Conservation (phyloP, 148 eudicot species). For the Dysphania ambrosioides region DNA sequence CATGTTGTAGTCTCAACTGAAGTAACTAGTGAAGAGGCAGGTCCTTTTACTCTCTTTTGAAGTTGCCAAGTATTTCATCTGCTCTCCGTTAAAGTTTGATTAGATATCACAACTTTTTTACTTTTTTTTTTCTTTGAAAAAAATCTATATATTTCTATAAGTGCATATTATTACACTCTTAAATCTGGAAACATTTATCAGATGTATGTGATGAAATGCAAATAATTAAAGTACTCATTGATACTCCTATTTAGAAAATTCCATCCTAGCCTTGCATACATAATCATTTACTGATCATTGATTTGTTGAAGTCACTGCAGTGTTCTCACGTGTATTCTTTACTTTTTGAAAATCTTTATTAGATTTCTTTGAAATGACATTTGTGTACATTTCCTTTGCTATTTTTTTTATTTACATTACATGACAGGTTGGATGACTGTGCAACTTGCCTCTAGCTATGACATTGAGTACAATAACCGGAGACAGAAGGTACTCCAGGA, state of each 20-base stretch:
- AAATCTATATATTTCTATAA: background rate
- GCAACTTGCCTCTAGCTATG: slow-evolving; percentile 47
- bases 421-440: slow-evolving; percentile 58
- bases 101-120: background rate
- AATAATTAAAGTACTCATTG: background rate
- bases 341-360: background rate
- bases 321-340: slow-evolving; percentile 2
- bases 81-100: background rate
- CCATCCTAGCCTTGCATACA: background rate
- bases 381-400: background rate
- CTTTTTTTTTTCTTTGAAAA: background rate
- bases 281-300: background rate
- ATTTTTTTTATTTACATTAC: slow-evolving; percentile 9
- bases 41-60: background rate
- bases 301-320: background rate
- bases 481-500: slow-evolving; percentile 60
- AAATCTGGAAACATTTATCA: background rate
- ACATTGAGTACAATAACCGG: slow-evolving; percentile 70
- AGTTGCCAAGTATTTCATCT: slow-evolving; percentile 1
- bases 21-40: background rate
- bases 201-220: background rate
- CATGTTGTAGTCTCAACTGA: background rate
- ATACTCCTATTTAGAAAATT: background rate
- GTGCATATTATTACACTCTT: background rate
- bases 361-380: background rate